Conservation (phyloP, 768 basidiomycete genomes). For the Phanerodontia chrysosporium region DNA sequence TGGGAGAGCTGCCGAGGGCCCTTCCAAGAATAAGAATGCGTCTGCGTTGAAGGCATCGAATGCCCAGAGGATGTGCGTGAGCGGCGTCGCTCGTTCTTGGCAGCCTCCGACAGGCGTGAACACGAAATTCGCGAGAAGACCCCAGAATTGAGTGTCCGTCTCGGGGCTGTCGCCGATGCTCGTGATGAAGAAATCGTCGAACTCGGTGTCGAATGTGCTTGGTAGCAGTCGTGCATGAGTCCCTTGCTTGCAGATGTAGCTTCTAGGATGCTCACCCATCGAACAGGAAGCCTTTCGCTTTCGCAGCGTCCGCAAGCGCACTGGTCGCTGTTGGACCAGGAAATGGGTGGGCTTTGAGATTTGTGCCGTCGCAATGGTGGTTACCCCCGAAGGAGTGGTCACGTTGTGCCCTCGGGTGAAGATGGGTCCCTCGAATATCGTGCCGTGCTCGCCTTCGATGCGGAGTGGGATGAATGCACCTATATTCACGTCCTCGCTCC, state of each 20-base stretch:
- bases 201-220: conserved; percentile 32
- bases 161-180: conserved; percentile 30
- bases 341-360: conserved; percentile 27
- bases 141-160: conserved; percentile 33
- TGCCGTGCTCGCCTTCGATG: conserved; percentile 34
- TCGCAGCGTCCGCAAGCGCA: conserved; percentile 40
- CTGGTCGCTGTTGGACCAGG: conserved; percentile 40
- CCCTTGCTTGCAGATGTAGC: too few species aligned
- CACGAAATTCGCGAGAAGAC: conserved; percentile 31
- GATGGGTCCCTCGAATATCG: conserved; percentile 37
- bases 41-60: conserved; percentile 34
- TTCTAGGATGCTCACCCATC: conserved; percentile 36
- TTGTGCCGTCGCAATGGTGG: conserved; percentile 44
- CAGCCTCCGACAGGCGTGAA: conserved; percentile 37
- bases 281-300: conserved; percentile 28
- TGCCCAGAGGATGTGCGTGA: conserved; percentile 34
- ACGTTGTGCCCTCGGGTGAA: conserved; percentile 28
- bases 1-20: conserved; percentile 22
- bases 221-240: too few species aligned
- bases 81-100: conserved; percentile 30
- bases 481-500: background rate
- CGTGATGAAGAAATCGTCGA: conserved; percentile 42
- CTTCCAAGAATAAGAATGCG: conserved; percentile 33
- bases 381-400: conserved; percentile 34
- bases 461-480: conserved; percentile 22